Base-by-base conservation (phyloP, 306 rosid species). In the Cajanus cajan region DNA sequence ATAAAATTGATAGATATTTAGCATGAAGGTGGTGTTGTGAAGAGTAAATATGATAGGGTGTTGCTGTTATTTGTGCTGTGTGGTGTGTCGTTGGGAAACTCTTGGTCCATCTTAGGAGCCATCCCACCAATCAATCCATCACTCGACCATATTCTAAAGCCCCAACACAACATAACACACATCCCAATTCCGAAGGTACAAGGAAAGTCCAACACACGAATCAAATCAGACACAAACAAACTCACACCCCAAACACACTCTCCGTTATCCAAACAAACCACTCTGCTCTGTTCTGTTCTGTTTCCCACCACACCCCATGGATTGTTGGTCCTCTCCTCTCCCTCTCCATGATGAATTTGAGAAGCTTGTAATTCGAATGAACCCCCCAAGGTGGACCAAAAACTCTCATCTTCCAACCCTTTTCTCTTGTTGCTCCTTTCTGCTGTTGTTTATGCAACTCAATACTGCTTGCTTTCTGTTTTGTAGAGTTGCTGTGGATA, bases 351-450 rank as follows among this genome's bases (percentile, higher is more conserved):
- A 91, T 62, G 99, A 95, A 86, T 95, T 86, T 65, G 82, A 86
- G 93, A 95, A 95, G 87, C 98, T 95, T 15, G 87, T 92, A 62
- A 79, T 87, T 70, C 83, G 99, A 75, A 90, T 95, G 90, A 95
- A 95, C 77, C 98, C 99, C 15, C 99, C 99, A 34, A 95, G 93
- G 99, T 93, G 6, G 1, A 28, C 1, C 2, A 1, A 28, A 28
- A 16, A 34, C 44, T 33, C 41, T 36, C 25, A 19, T 6, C 33
- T 57, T 25, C 18, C 48, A 8, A 39, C 12, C 71, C 22, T 68
- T 9, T 43, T 19, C 25, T 61, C 50, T 2, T 5, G 0, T 28
- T 28, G 31, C 16, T 77, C 7, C 16, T 73, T 63, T 55, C 25
- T 78, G 0, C 6, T 68, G 4, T 19, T 37, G 6, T 54, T 66